Percentiles rank a stretch among this genome's conserved stretches.
Evolutionary conservation across 192 early-diverging fungal species (phyloP).

Genomic region (Rhizophagus prolifer): DNA sequence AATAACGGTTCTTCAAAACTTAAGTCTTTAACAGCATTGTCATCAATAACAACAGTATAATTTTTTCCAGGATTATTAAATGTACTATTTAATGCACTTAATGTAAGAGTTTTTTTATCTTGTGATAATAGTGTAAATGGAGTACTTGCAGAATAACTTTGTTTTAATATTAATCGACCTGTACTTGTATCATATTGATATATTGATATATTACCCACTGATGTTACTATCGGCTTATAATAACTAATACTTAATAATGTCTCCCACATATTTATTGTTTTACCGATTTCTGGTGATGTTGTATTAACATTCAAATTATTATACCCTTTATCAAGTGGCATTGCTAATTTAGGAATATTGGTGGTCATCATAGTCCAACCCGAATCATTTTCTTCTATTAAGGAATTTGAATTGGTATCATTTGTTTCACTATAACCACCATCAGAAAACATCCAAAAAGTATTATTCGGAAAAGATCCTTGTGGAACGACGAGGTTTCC

Average conservation of each 20-base stretch:
- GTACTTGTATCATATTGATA: not conserved
- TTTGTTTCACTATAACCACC: not conserved
- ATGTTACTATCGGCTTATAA: not conserved
- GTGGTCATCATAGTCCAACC: not conserved
- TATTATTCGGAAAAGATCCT: not conserved
- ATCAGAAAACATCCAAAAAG: not conserved
- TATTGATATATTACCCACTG: conserved; percentile 9
- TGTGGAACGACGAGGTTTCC: not conserved
- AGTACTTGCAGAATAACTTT: not conserved
- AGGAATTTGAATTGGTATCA: no score
- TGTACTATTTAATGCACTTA: not conserved
- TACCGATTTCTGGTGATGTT: not conserved
- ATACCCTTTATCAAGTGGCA: not conserved
- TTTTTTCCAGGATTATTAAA: not conserved
- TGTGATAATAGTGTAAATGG: not conserved
- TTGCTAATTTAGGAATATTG: not conserved
- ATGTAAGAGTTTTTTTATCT: not conserved
- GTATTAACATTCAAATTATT: not conserved
- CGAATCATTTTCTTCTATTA: not conserved
- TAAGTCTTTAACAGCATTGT: conserved; percentile 9
- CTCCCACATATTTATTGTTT: not conserved
- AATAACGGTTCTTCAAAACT: not conserved
- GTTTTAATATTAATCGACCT: not conserved
- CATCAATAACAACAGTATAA: conserved; percentile 19
- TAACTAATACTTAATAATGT: not conserved